Percentiles rank a stretch among this genome's conserved stretches.
Evolutionary conservation across 208 protist genomes (phyloP).

Genomic region (Leishmania gerbilli): DNA sequence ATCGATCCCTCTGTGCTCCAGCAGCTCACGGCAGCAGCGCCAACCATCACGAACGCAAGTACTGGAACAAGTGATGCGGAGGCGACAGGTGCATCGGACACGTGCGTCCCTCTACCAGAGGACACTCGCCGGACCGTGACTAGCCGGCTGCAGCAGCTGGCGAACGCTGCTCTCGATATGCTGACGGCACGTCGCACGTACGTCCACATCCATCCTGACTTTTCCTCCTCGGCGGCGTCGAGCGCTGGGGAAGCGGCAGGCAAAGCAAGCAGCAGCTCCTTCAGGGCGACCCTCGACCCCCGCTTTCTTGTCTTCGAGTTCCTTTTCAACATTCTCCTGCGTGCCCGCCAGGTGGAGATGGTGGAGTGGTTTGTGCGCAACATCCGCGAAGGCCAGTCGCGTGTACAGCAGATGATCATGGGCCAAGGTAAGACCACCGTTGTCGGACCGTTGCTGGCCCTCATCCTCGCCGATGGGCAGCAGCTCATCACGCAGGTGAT

Average conservation of each 20-base stretch:
- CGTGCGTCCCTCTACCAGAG: slow-evolving; percentile 9
- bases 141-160: slow-evolving; percentile 51
- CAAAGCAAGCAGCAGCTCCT: background rate
- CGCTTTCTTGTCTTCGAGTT: slow-evolving; percentile 94
- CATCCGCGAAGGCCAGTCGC: slow-evolving; percentile 59
- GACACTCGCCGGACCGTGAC: slow-evolving; percentile 31
- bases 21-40: slow-evolving; percentile 12
- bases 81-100: background rate
- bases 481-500: slow-evolving; percentile 93
- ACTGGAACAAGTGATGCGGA: background rate
- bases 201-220: slow-evolving; percentile 14
- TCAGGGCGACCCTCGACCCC: slow-evolving; percentile 64
- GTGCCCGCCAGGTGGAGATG: slow-evolving; percentile 93
- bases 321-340: slow-evolving; percentile 93
- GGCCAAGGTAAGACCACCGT: slow-evolving; percentile 96
- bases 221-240: background rate
- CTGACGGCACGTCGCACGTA: slow-evolving; percentile 70
- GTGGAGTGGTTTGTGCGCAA: slow-evolving; percentile 86
- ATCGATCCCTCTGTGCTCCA: slow-evolving; percentile 33
- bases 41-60: background rate
- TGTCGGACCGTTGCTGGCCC: slow-evolving; percentile 90
- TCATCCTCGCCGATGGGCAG: slow-evolving; percentile 93
- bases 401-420: slow-evolving; percentile 97
- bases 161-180: slow-evolving; percentile 47
- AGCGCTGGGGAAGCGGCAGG: background rate